These are phyloP conservation scores for Microdochium trichocladiopsis DNA, from an alignment of 2,329 filamentous ascomycete species.

Conservation along the genomic window DNA sequence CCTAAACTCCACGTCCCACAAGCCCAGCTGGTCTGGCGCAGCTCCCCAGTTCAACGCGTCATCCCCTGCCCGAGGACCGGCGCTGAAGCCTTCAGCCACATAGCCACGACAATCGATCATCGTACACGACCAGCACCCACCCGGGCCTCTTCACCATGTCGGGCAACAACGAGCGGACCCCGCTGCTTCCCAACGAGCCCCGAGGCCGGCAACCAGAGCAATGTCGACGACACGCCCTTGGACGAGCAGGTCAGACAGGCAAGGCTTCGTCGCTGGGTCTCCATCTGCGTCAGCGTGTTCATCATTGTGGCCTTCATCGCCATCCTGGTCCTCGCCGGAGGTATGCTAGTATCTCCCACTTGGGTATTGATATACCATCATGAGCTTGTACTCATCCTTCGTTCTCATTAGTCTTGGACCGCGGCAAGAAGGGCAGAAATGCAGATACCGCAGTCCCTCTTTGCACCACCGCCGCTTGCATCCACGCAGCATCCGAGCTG, in stretches of 20 bases:
- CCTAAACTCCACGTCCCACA: too few species aligned
- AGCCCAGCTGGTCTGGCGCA: neutral
- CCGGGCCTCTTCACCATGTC: neutral
- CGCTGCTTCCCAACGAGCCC: neutral
- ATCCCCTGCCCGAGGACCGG: neutral
- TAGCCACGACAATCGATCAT: neutral
- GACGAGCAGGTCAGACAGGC: conserved; percentile 11
- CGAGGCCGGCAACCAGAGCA: neutral
- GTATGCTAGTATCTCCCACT: conserved; percentile 6
- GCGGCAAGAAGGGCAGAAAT: conserved; percentile 5
- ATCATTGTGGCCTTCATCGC: conserved; percentile 19
- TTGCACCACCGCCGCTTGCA: conserved; percentile 53
- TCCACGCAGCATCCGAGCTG: conserved; percentile 56
- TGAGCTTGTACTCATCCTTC: neutral
- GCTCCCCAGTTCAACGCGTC: neutral
- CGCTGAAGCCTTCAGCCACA: neutral
- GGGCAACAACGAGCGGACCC: neutral
- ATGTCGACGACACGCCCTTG: neutral
- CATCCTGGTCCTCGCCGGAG: conserved; percentile 19
- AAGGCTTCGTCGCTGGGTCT: conserved; percentile 21
- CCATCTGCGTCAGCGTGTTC: conserved; percentile 16
- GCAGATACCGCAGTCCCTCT: conserved; percentile 20
- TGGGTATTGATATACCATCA: neutral
- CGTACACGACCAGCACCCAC: neutral
- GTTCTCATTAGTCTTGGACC: neutral